Percentiles rank a stretch among this genome's conserved stretches.
Conservation (phyloP, 768 basidiomycete species). For the Trametes cinnabarina region DNA sequence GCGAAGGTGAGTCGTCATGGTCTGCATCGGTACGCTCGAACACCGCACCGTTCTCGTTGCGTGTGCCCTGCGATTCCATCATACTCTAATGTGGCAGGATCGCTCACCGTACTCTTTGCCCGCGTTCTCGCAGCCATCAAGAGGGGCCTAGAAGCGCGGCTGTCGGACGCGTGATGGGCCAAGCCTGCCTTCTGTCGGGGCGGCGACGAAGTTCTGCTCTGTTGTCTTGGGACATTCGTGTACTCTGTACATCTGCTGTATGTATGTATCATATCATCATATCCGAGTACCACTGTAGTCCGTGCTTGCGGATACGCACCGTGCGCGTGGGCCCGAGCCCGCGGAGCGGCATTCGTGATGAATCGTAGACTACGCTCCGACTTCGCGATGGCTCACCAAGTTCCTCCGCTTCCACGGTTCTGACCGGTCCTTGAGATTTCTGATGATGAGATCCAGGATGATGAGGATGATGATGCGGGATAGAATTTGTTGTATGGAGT, state of each 20-base stretch:
- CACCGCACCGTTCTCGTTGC: no score
- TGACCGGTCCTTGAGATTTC: not conserved
- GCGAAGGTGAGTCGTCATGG: slow-evolving; percentile 56
- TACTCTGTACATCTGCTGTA: slow-evolving; percentile 8
- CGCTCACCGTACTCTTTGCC: not conserved
- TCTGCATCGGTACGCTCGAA: no score
- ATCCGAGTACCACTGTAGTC: no score
- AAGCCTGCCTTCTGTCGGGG: no score
- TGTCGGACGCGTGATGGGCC: slow-evolving; percentile 6
- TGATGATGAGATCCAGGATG: not conserved
- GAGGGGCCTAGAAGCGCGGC: slow-evolving; percentile 30
- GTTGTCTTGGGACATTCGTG: not conserved
- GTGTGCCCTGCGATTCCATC: no score
- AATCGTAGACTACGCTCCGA: not conserved
- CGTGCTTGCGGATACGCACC: no score
- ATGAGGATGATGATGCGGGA: not conserved
- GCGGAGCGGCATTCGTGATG: not conserved
- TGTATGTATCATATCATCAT: slow-evolving; percentile 11
- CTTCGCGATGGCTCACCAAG: not conserved
- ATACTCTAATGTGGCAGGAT: not conserved
- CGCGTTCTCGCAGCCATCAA: slow-evolving; percentile 30
- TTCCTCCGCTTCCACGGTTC: not conserved
- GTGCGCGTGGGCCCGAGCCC: no score
- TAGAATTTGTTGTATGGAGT: not conserved
- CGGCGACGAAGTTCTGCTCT: not conserved